Conservation (phyloP, 2,329 filamentous ascomycete species). For the Apiospora malaysiana region DNA sequence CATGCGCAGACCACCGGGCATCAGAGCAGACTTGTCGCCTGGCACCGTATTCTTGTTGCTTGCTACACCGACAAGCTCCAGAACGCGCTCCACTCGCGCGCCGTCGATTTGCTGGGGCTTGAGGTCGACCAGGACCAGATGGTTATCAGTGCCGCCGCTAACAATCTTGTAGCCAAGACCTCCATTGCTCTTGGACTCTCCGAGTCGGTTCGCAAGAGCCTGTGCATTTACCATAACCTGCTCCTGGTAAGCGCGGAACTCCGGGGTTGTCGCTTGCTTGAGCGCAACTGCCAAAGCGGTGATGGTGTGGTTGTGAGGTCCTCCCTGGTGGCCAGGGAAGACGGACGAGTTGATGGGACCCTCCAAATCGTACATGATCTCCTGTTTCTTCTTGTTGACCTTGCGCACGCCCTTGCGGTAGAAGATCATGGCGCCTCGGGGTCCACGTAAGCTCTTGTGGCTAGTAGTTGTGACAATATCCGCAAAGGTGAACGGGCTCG, state of each 20-base stretch:
- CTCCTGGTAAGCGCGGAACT: constrained; percentile 92
- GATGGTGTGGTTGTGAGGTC: constrained; percentile 99
- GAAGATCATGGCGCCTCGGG: constrained; percentile 97
- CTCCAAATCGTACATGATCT: constrained; percentile 89
- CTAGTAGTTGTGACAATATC: constrained; percentile 98
- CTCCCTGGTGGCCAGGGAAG: constrained; percentile 97
- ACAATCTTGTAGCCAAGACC: constrained; percentile 88
- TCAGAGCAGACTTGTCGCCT: constrained; percentile 90
- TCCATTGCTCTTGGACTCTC: constrained; percentile 73
- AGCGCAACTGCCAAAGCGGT: constrained; percentile 92
- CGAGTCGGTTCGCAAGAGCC: constrained; percentile 74
- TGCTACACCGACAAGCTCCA: constrained; percentile 94
- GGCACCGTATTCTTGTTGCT: constrained; percentile 99
- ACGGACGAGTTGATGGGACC: constrained; percentile 93
- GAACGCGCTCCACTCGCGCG: constrained; percentile 84
- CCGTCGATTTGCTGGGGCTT: constrained; percentile 89
- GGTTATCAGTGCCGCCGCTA: constrained; percentile 94
- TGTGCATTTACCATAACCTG: constrained; percentile 91
- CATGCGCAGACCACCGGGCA: constrained; percentile 91
- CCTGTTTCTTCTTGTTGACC: constrained; percentile 85
- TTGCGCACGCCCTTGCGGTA: constrained; percentile 90
- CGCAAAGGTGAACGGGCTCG: constrained; percentile 85
- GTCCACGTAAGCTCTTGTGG: constrained; percentile 95
- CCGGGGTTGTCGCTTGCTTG: constrained; percentile 86
- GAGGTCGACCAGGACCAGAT: constrained; percentile 90